phyloP scores from a whole-genome alignment of 1,284 basidiomycete genomes.

The Coniferiporia weirii region DNA sequence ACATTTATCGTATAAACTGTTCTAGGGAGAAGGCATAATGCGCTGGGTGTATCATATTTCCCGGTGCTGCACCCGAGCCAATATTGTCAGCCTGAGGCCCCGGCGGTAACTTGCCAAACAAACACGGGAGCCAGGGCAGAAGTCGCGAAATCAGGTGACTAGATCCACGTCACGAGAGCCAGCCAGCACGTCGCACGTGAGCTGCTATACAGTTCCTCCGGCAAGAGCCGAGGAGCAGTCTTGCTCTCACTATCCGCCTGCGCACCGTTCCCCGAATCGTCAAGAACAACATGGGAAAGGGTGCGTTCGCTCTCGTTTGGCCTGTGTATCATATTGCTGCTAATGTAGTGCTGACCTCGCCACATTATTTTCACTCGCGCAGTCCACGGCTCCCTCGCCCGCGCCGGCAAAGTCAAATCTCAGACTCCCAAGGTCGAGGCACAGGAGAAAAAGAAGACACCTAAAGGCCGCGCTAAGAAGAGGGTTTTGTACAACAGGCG shows the following conservation, averaged over 20 bases:
- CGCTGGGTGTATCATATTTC: no score
- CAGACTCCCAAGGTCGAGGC: constrained; percentile 96
- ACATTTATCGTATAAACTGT: no score
- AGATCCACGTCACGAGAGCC: no score
- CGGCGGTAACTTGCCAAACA: no score
- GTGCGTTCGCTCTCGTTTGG: not conserved
- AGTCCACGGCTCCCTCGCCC: constrained; percentile 99
- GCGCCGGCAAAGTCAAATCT: constrained; percentile 99
- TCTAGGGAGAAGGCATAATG: no score
- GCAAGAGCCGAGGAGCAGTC: not conserved
- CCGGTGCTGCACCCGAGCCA: no score
- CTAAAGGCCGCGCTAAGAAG: constrained; percentile 97
- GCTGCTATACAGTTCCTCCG: not conserved
- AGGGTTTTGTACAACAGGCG: constrained; percentile 91
- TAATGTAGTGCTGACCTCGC: not conserved
- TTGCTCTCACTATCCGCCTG: no score
- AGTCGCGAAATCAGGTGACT: no score
- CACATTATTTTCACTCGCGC: not conserved
- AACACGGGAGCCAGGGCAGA: no score
- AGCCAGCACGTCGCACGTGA: no score
- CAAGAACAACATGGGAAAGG: constrained; percentile 17
- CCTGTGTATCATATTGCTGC: not conserved
- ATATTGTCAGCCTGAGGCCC: no score
- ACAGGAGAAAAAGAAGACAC: constrained; percentile 97
- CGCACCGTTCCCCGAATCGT: not conserved